Percentiles rank a stretch among this genome's conserved stretches.
Evolutionary conservation across 768 basidiomycete genomes (phyloP).

Genomic region (Tulasnella sp.): DNA sequence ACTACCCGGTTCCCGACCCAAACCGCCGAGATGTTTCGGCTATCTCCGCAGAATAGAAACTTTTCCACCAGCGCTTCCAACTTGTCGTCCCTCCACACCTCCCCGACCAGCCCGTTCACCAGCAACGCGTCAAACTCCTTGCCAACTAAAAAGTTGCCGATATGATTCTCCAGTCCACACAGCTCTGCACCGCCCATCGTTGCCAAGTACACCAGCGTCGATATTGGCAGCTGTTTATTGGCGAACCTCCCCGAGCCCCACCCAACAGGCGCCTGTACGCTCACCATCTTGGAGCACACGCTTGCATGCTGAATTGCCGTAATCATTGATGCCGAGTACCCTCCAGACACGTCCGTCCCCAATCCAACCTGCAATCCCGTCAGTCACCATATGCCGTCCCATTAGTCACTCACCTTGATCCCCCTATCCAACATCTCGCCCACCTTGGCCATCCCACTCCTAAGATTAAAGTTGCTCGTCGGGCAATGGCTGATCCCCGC

Average conservation of each 20-base stretch:
- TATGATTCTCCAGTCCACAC: slow-evolving; percentile 49
- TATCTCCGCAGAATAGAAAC: slow-evolving; percentile 79
- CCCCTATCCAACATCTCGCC: slow-evolving; percentile 69
- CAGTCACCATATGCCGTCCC: background rate
- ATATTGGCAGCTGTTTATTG: slow-evolving; percentile 47
- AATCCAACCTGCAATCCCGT: slow-evolving; percentile 56
- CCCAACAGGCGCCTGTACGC: slow-evolving; percentile 31
- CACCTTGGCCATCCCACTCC: slow-evolving; percentile 72
- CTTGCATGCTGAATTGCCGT: slow-evolving; percentile 60
- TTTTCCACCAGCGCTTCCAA: slow-evolving; percentile 59
- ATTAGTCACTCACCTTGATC: slow-evolving; percentile 55
- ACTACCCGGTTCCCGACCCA: slow-evolving; percentile 73
- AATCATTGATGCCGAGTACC: slow-evolving; percentile 71
- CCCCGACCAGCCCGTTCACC: slow-evolving; percentile 44
- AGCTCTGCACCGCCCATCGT: slow-evolving; percentile 85
- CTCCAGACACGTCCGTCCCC: slow-evolving; percentile 90
- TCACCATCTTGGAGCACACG: slow-evolving; percentile 65
- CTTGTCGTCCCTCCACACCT: slow-evolving; percentile 39
- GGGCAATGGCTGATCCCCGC: slow-evolving; percentile 90
- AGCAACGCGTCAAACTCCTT: slow-evolving; percentile 87
- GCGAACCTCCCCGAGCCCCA: slow-evolving; percentile 18
- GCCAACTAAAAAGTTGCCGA: slow-evolving; percentile 67
- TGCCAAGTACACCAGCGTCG: slow-evolving; percentile 77
- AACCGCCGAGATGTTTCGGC: slow-evolving; percentile 68
- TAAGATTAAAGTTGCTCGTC: slow-evolving; percentile 82